Evolutionary conservation across 176 grass and related monocot species (phyloP).

Genomic region (Phyllostachys edulis): DNA sequence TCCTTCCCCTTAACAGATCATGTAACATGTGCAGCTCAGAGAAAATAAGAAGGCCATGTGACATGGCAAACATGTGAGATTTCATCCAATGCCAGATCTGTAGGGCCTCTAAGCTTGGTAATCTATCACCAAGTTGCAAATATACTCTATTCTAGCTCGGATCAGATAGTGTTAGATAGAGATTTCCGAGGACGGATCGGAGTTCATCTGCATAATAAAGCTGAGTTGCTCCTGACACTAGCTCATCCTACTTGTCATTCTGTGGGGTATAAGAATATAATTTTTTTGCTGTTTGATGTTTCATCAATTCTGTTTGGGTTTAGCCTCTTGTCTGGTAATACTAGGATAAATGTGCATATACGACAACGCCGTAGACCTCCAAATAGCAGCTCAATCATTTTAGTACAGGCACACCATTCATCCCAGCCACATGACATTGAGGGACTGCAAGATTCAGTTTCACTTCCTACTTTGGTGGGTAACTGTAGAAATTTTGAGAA

Average conservation of each 20-base stretch:
- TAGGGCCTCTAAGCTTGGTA: conserved; percentile 32
- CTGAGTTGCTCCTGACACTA: neutral
- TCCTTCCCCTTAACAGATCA: conserved; percentile 42
- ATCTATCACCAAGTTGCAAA: conserved; percentile 39
- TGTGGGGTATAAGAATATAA: neutral
- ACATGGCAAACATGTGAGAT: conserved; percentile 45
- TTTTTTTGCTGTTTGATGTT: neutral
- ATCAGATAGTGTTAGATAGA: neutral
- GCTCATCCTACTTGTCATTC: conserved; percentile 8
- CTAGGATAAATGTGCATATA: neutral
- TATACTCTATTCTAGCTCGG: neutral
- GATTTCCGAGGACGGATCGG: neutral
- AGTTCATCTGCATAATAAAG: neutral
- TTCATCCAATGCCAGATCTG: conserved; percentile 39
- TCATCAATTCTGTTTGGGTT: conserved; percentile 15
- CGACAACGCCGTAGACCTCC: neutral
- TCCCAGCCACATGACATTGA: conserved; percentile 8
- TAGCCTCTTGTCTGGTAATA: conserved; percentile 15
- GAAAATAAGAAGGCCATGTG: conserved; percentile 24
- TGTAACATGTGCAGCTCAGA: conserved; percentile 43
- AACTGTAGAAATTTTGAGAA: too few species aligned
- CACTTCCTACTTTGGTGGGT: neutral
- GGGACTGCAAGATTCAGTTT: conserved; percentile 23
- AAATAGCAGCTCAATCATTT: conserved; percentile 24
- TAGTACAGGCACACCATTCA: conserved; percentile 15